Conservation (phyloP, 2,329 filamentous ascomycete genomes). For the Hirsutella rhossiliensis region DNA sequence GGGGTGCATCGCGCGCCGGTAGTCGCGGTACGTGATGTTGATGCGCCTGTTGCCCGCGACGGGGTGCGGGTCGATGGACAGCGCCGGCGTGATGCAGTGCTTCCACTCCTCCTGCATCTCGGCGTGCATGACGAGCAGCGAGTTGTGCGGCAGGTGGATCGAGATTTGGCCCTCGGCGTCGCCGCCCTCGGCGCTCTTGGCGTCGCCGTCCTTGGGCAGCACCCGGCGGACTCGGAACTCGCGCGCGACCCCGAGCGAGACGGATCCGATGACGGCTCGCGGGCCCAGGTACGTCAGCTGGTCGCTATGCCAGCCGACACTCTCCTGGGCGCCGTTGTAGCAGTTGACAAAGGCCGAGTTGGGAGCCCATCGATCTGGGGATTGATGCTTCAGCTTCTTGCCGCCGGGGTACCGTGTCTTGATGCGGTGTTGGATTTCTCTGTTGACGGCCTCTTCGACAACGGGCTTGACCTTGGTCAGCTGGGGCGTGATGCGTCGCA, state of each 20-base stretch:
- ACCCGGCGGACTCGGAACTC: constrained; percentile 82
- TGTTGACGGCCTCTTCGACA: constrained; percentile 67
- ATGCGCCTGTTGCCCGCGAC: constrained; percentile 70
- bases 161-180: constrained; percentile 77
- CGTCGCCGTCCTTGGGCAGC: constrained; percentile 42
- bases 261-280: constrained; percentile 73
- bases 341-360: constrained; percentile 94
- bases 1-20: constrained; percentile 66
- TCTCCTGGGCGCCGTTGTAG: constrained; percentile 71
- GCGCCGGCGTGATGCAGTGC: constrained; percentile 66
- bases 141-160: constrained; percentile 91
- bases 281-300: constrained; percentile 90
- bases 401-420: constrained; percentile 52
- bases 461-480: constrained; percentile 56
- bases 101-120: constrained; percentile 99
- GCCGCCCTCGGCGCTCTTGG: constrained; percentile 28
- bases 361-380: constrained; percentile 60
- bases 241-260: constrained; percentile 83
- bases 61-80: constrained; percentile 73
- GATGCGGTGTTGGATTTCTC: constrained; percentile 63
- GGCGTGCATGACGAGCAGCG: constrained; percentile 87
- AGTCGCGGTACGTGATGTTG: constrained; percentile 89
- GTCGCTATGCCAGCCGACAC: constrained; percentile 85
- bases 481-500: constrained; percentile 63
- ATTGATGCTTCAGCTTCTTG: constrained; percentile 68